phyloP scores from a whole-genome alignment of 208 protist genomes.

The Trichomonas tenax region DNA sequence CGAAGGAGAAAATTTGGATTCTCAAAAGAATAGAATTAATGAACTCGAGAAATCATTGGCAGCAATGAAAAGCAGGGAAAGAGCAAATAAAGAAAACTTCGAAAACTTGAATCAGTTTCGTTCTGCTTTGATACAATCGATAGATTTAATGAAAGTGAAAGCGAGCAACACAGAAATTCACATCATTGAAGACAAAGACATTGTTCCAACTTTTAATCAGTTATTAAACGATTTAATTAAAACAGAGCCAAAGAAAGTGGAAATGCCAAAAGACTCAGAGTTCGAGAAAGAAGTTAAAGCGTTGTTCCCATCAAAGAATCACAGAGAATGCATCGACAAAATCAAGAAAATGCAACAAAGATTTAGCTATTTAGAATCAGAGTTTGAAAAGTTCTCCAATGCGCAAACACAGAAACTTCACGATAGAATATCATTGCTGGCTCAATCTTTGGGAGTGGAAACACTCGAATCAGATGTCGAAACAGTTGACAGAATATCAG shows the following conservation, averaged over 20 bases:
- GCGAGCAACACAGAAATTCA: not conserved
- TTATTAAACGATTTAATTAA: not conserved
- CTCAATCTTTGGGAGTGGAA: not conserved
- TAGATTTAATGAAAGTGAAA: not conserved
- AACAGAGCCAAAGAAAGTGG: not conserved
- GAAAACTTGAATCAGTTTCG: not conserved
- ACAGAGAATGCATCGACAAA: not conserved
- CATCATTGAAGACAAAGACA: not conserved
- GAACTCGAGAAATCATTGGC: not conserved
- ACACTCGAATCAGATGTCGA: not conserved
- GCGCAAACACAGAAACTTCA: not conserved
- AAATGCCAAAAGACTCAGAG: not conserved
- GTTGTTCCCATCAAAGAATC: not conserved
- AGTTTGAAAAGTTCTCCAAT: not conserved
- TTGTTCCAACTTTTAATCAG: not conserved
- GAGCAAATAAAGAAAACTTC: not conserved
- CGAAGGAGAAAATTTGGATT: not conserved
- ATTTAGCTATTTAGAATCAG: not conserved
- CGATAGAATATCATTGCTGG: not conserved
- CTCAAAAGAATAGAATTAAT: not conserved
- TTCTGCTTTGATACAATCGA: not conserved
- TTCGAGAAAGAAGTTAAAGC: not conserved
- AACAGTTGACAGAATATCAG: not conserved
- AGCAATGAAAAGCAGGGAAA: not conserved
- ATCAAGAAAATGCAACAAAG: not conserved